Base-by-base conservation (phyloP, 495 filamentous ascomycete species). In the Tuber melanosporum region DNA sequence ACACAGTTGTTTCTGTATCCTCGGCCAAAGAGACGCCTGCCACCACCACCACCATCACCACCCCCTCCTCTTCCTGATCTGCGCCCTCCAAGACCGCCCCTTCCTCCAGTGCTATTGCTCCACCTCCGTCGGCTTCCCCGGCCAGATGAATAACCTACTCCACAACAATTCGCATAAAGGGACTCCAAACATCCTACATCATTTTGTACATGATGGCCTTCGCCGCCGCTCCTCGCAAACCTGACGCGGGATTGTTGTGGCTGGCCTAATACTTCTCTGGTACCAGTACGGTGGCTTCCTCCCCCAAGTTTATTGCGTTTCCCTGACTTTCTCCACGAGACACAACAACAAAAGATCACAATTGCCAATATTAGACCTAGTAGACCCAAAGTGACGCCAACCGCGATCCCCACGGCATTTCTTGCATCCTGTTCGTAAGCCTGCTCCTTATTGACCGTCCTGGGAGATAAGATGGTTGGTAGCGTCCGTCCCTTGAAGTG, bases 351-450 rank as follows among this genome's bases (percentile, higher is more conserved):
- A n/a, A 76, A 22, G 20, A 57, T 26, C 15, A 32, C 62, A 9
- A 80, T 8, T 41, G 70, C 1, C 2, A 76, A 9, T n/a, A 73
- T 32, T 7, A 72, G 74, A 8, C 26, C 41, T 8, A 57, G 36
- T 26, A 80, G 44, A 15, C 78, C 74, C n/a, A 80, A 76, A 2
- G 73, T 22, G 22, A 80, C 7, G 42, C 78, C 74, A 17, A 80
- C 46, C 26, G 47, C 41, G 44, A 80, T 74, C 36, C 46, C 20
- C n/a, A 80, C 49, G 42, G 77, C 71, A 71, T 72, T 71, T 7
- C 71, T 76, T 41, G 77, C 44, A 47, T 73, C 77, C 44, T 42
- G 20, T 22, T 71, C 42, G 39, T 78, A 76, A 32, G 43, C 10
- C 14, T 14, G 70, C 14, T 41, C 70, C 70, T 66, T 66, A 66